Conservation (phyloP, 1,139 yeast genomes). For the Blastobotrys ciferrii region DNA sequence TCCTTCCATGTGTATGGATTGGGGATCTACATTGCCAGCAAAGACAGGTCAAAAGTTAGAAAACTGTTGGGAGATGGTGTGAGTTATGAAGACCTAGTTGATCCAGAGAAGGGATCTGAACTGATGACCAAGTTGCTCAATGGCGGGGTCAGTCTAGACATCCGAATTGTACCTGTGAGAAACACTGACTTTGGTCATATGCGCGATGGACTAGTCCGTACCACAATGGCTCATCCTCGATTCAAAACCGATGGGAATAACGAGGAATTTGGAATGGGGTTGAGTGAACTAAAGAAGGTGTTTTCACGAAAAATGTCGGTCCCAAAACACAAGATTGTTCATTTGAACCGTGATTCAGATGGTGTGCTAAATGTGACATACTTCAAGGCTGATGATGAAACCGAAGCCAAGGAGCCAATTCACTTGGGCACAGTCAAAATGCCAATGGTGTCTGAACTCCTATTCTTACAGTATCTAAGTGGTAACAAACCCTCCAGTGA, state of each 20-base stretch:
- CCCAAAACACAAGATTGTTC: slow-evolving; percentile 60
- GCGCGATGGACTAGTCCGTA: slow-evolving; percentile 83
- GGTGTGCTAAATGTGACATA: slow-evolving; percentile 51
- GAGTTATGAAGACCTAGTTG: slow-evolving; percentile 43
- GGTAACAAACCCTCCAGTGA: slow-evolving; percentile 60
- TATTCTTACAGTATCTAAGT: slow-evolving; percentile 60
- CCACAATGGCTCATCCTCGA: slow-evolving; percentile 57
- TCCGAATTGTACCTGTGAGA: slow-evolving; percentile 80
- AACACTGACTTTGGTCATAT: slow-evolving; percentile 88
- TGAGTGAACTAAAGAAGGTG: slow-evolving; percentile 37
- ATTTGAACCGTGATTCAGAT: slow-evolving; percentile 45
- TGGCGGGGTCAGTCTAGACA: slow-evolving; percentile 59
- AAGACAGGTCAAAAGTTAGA: slow-evolving; percentile 51
- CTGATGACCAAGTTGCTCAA: slow-evolving; percentile 57
- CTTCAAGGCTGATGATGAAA: slow-evolving; percentile 35
- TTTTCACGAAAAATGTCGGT: slow-evolving; percentile 40
- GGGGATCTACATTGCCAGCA: slow-evolving; percentile 69
- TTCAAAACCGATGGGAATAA: slow-evolving; percentile 31
- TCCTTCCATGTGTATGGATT: slow-evolving; percentile 83
- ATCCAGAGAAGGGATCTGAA: slow-evolving; percentile 52
- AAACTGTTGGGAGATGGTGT: slow-evolving; percentile 42
- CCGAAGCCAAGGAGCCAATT: slow-evolving; percentile 36
- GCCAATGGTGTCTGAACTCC: slow-evolving; percentile 50
- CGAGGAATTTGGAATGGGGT: slow-evolving; percentile 36
- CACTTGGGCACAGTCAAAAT: slow-evolving; percentile 37